Percentiles rank a stretch among this genome's conserved stretches.
These are phyloP conservation scores for Colletotrichum somersetense DNA, from an alignment of 2,329 filamentous ascomycete genomes.

Conservation along the genomic window DNA sequence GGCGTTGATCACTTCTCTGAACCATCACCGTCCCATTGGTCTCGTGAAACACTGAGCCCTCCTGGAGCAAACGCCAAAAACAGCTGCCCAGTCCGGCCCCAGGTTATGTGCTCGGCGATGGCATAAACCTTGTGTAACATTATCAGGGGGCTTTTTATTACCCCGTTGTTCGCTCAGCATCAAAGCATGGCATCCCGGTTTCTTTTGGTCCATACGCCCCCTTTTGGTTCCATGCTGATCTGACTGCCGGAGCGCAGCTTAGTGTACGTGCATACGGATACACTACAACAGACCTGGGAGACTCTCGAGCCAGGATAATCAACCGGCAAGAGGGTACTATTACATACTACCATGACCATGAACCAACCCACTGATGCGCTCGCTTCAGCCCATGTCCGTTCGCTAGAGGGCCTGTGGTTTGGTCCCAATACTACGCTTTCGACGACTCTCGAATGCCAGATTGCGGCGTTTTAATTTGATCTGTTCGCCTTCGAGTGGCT, in stretches of 20 bases:
- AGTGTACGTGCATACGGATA: background rate
- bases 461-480: slow-evolving; percentile 23
- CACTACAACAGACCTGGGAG: background rate
- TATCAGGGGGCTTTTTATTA: slow-evolving; percentile 2
- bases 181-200: background rate
- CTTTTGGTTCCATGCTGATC: background rate
- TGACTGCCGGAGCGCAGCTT: background rate
- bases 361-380: slow-evolving; percentile 31
- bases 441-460: slow-evolving; percentile 14
- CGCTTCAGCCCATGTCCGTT: slow-evolving; percentile 5
- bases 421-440: slow-evolving; percentile 20
- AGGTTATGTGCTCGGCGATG: background rate
- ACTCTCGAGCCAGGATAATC: background rate
- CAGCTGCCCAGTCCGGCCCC: slow-evolving; percentile 7
- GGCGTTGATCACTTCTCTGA: slow-evolving; percentile 19
- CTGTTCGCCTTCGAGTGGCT: background rate
- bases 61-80: slow-evolving; percentile 15
- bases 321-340: background rate
- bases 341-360: background rate
- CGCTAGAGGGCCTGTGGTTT: background rate
- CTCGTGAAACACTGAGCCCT: slow-evolving; percentile 9
- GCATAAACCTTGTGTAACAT: slow-evolving; percentile 7
- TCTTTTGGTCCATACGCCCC: background rate
- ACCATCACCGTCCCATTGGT: background rate
- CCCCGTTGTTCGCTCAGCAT: background rate